Percentiles rank a stretch among this genome's conserved stretches.
These are phyloP conservation scores for Pugionium dolabratum DNA, from an alignment of 345 rosid genomes.

Conservation along the genomic window DNA sequence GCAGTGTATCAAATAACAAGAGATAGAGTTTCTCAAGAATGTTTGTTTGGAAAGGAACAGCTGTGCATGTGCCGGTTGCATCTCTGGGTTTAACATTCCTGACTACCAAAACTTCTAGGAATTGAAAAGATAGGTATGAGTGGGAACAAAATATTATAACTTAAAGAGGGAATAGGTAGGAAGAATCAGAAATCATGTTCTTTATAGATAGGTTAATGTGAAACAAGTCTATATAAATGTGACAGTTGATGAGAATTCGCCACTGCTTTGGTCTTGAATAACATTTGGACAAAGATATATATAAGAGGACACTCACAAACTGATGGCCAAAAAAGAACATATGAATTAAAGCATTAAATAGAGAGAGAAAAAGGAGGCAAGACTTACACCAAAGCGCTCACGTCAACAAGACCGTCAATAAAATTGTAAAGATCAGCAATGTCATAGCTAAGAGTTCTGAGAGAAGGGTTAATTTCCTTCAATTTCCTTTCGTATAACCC, in stretches of 20 bases:
- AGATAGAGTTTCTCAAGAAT: too few relatives aligned
- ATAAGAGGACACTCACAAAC: neutral
- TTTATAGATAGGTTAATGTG: too few relatives aligned
- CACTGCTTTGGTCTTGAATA: neutral
- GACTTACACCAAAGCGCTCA: conserved; percentile 86
- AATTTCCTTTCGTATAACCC: conserved; percentile 81
- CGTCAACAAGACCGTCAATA: conserved; percentile 83
- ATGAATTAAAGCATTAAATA: conserved; percentile 5
- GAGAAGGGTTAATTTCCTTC: conserved; percentile 79
- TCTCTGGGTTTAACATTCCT: too few relatives aligned
- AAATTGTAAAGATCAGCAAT: conserved; percentile 81
- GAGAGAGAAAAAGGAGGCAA: conserved; percentile 25
- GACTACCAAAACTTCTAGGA: too few relatives aligned
- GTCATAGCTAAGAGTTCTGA: conserved; percentile 69
- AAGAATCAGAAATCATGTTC: too few relatives aligned
- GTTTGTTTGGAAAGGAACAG: too few relatives aligned
- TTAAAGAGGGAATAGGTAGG: too few relatives aligned
- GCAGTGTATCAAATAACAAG: too few relatives aligned
- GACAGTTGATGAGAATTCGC: neutral
- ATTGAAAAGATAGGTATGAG: too few relatives aligned
- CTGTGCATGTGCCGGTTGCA: too few relatives aligned
- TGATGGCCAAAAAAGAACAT: neutral
- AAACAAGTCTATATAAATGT: neutral
- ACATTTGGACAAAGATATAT: neutral
- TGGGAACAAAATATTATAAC: too few relatives aligned